Percentiles rank a stretch among this genome's conserved stretches.
Evolutionary conservation across 2,329 filamentous ascomycete species (phyloP).

Genomic region (Teratosphaeria nubilosa): DNA sequence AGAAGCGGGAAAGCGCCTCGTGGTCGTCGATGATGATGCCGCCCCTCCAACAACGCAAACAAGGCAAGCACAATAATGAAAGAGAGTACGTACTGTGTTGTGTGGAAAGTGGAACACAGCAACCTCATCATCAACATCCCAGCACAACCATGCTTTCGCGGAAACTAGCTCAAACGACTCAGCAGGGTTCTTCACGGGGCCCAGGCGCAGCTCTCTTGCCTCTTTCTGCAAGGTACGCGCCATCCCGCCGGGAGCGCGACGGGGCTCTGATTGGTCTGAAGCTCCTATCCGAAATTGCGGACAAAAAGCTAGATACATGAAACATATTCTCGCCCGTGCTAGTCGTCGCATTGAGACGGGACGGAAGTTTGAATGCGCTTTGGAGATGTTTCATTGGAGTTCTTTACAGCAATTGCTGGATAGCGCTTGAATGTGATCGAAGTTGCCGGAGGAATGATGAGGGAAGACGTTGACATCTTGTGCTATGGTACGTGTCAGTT

Average conservation of each 20-base stretch:
- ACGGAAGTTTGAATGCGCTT: too few relatives aligned
- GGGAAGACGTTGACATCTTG: too few relatives aligned
- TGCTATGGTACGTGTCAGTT: too few relatives aligned
- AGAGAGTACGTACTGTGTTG: not conserved
- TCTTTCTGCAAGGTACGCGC: not conserved
- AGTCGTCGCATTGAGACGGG: too few relatives aligned
- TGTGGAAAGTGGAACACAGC: not conserved
- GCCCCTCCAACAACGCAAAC: not conserved
- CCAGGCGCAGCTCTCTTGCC: not conserved
- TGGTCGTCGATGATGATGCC: not conserved
- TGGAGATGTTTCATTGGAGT: too few relatives aligned
- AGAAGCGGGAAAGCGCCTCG: too few relatives aligned
- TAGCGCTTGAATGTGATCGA: too few relatives aligned
- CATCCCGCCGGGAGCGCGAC: not conserved
- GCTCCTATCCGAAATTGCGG: not conserved
- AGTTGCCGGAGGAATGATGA: too few relatives aligned
- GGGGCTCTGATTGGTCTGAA: not conserved
- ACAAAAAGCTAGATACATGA: not conserved
- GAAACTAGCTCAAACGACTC: not conserved
- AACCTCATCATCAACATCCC: not conserved
- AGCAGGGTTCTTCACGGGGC: not conserved
- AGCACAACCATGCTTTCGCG: not conserved
- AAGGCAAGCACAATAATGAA: not conserved
- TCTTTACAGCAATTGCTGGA: too few relatives aligned
- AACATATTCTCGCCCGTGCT: too few relatives aligned